Percentiles rank a stretch among this genome's conserved stretches.
Conservation (phyloP, 1,139 yeast species). For the Protomyces macrosporus region DNA sequence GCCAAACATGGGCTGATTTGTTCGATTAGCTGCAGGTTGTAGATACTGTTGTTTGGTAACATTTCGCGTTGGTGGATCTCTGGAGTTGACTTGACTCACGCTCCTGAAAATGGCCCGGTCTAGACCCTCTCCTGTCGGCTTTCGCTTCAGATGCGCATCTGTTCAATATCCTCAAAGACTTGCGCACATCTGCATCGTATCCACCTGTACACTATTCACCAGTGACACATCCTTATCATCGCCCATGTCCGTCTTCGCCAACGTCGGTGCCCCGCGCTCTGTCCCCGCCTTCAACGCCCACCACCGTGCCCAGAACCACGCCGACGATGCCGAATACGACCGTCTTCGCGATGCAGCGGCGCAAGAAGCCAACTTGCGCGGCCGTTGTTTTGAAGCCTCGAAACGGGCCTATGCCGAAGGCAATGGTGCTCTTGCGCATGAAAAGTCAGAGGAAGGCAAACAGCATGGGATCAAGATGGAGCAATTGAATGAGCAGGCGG, state of each 20-base stretch:
- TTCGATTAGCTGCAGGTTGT: no score
- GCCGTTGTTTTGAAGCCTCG: conserved; percentile 45
- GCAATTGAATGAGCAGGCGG: conserved; percentile 68
- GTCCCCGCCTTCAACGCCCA: conserved; percentile 12
- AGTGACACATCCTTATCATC: background rate
- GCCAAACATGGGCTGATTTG: no score
- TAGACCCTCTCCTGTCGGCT: no score
- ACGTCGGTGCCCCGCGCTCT: conserved; percentile 17
- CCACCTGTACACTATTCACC: no score
- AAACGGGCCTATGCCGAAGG: conserved; percentile 19
- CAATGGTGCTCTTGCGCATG: conserved; percentile 13
- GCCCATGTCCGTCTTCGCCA: conserved; percentile 14
- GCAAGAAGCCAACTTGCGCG: conserved; percentile 54
- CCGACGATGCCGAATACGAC: conserved; percentile 47
- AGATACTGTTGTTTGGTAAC: no score
- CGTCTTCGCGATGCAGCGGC: conserved; percentile 65
- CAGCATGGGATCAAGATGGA: conserved; percentile 57
- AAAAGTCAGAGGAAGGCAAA: conserved; percentile 18
- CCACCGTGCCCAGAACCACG: conserved; percentile 13
- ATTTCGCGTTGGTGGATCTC: no score
- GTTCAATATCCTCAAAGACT: no score
- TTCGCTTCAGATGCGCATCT: no score
- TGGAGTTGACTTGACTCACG: no score
- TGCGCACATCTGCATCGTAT: no score
- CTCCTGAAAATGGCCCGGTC: no score